phyloP scores from a whole-genome alignment of 257 asterid genomes.

The Nicotiana tabacum region DNA sequence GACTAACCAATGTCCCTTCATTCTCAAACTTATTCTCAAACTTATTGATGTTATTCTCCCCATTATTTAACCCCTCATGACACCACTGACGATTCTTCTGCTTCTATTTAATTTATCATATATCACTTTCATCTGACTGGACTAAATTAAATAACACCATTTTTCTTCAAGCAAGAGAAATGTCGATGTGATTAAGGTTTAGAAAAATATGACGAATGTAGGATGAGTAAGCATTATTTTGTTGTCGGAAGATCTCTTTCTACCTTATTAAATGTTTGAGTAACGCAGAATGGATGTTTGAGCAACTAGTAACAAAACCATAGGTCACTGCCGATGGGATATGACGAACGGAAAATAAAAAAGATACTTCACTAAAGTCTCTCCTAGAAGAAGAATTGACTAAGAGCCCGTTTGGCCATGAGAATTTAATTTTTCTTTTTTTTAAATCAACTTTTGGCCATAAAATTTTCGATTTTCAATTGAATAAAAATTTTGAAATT shows the following conservation, averaged over 20 bases:
- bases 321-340: no score
- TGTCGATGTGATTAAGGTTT: not conserved
- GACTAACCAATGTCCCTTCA: not conserved
- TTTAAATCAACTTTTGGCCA: no score
- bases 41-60: not conserved
- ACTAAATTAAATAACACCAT: not conserved
- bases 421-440: no score
- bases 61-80: not conserved
- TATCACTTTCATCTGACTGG: not conserved
- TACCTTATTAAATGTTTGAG: no score
- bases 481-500: no score
- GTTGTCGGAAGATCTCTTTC: not conserved
- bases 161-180: not conserved
- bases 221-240: not conserved
- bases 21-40: not conserved
- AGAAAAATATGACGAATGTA: not conserved
- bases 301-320: no score
- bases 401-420: no score
- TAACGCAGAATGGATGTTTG: no score
- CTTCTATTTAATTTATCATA: not conserved
- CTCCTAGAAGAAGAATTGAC: not conserved
- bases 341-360: no score
- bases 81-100: not conserved
- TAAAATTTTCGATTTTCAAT: no score
- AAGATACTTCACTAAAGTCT: not conserved